These are phyloP conservation scores for Mycena pura DNA, from an alignment of 768 basidiomycete species.

Conservation along the genomic window DNA sequence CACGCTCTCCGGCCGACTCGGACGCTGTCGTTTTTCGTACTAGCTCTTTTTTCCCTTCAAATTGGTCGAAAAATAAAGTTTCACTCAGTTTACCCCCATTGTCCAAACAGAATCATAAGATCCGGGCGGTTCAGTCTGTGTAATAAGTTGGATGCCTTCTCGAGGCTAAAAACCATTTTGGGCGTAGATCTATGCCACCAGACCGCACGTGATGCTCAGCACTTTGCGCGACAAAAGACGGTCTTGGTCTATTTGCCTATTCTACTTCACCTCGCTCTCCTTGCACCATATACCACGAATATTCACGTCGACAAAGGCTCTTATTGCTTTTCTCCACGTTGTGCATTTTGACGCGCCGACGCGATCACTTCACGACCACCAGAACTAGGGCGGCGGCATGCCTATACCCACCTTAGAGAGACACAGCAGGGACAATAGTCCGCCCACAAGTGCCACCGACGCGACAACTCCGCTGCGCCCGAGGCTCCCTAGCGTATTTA, in stretches of 20 bases:
- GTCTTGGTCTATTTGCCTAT: not conserved
- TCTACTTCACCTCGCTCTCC: not conserved
- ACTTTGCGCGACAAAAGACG: not conserved
- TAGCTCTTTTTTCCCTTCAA: too few species aligned
- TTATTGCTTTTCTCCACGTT: not conserved
- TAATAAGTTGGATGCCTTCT: not conserved
- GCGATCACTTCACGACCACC: not conserved
- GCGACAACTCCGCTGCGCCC: conserved; percentile 13
- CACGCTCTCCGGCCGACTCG: too few species aligned
- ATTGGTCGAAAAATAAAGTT: too few species aligned
- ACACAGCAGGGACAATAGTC: conserved; percentile 22
- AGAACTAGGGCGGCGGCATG: not conserved
- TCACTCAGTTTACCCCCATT: too few species aligned
- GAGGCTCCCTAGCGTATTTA: conserved; percentile 11
- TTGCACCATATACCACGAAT: conserved; percentile 3
- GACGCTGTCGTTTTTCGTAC: too few species aligned
- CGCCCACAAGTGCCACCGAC: not conserved
- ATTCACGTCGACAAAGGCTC: not conserved
- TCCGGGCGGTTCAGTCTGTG: conserved; percentile 4
- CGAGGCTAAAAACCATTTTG: not conserved
- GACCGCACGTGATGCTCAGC: not conserved
- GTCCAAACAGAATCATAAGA: too few species aligned
- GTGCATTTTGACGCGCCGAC: not conserved
- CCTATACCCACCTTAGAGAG: conserved; percentile 19
- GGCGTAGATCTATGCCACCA: not conserved